These are phyloP conservation scores for Rhynchospora tenuis DNA, from an alignment of 176 grass and related monocot genomes.

Conservation along the genomic window DNA sequence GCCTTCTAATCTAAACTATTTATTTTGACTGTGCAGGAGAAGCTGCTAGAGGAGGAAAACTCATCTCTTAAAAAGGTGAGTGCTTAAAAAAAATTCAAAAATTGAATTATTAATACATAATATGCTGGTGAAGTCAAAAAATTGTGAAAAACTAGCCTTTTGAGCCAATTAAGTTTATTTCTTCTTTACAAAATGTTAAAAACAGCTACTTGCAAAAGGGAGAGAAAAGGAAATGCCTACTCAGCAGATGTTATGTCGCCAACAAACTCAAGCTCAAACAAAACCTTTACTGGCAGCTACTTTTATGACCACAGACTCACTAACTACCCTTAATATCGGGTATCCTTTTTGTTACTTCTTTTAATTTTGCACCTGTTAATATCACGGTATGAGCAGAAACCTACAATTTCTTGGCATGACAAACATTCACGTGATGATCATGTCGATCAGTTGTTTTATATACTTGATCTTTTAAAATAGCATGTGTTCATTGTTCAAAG, in stretches of 20 bases:
- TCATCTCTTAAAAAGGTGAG: constrained; percentile 44
- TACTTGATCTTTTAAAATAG: neutral
- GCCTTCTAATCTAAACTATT: neutral
- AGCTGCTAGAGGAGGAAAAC: constrained; percentile 51
- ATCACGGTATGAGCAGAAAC: neutral
- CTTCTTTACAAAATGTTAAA: constrained; percentile 6
- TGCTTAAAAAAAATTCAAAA: neutral
- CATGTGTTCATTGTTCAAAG: too few species aligned
- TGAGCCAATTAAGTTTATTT: neutral
- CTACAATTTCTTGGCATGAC: neutral
- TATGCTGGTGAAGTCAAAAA: neutral
- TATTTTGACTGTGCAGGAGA: constrained; percentile 45
- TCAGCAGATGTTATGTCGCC: constrained; percentile 11
- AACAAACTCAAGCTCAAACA: constrained; percentile 26
- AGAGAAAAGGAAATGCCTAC: constrained; percentile 32
- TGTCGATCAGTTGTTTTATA: neutral
- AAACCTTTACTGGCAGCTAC: constrained; percentile 21
- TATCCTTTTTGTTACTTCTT: constrained; percentile 12
- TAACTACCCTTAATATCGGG: constrained; percentile 36
- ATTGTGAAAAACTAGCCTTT: neutral
- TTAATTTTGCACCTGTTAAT: neutral
- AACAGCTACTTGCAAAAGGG: constrained; percentile 41
- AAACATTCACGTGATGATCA: neutral
- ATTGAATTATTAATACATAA: neutral
- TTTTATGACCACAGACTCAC: constrained; percentile 17